A percentile compares a stretch with the other conserved stretches of the same genome.
These are phyloP conservation scores for Singerocomus inundabilis DNA, from an alignment of 1,284 basidiomycete species.

Conservation along the genomic window DNA sequence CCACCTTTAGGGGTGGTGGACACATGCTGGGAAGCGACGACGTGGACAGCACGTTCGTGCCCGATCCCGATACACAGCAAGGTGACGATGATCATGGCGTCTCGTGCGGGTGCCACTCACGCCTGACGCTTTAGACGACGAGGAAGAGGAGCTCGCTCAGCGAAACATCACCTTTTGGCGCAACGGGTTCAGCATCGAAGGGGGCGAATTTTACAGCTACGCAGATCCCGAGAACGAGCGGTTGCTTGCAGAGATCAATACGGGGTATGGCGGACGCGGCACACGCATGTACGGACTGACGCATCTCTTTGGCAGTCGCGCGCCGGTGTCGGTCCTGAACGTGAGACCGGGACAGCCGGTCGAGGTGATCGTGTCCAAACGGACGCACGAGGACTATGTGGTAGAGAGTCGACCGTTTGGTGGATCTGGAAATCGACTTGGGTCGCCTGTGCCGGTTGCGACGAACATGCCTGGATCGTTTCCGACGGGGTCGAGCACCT, in stretches of 20 bases:
- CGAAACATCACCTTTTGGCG: slow-evolving; percentile 92
- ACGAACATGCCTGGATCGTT: slow-evolving; percentile 59
- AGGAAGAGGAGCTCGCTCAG: slow-evolving; percentile 60
- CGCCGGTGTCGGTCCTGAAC: slow-evolving; percentile 78
- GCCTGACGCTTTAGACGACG: slow-evolving; percentile 26
- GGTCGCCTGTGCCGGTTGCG: slow-evolving; percentile 54
- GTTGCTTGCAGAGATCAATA: slow-evolving; percentile 76
- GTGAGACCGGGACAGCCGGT: slow-evolving; percentile 82
- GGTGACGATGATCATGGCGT: slow-evolving; percentile 17
- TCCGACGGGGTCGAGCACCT: slow-evolving; percentile 29
- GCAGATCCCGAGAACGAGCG: slow-evolving; percentile 78
- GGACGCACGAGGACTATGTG: slow-evolving; percentile 74
- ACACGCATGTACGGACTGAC: neutral
- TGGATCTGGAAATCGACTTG: slow-evolving; percentile 84
- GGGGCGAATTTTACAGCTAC: slow-evolving; percentile 84
- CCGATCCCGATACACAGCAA: slow-evolving; percentile 57
- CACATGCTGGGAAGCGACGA: slow-evolving; percentile 89
- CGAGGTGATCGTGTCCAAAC: slow-evolving; percentile 79
- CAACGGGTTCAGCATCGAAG: slow-evolving; percentile 92
- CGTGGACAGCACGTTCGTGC: slow-evolving; percentile 65
- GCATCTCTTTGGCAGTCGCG: slow-evolving; percentile 47
- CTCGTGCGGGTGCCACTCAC: neutral
- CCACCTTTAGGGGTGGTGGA: slow-evolving; percentile 67
- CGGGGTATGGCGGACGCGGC: slow-evolving; percentile 52
- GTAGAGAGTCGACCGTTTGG: slow-evolving; percentile 57